Conservation (phyloP, 2,329 filamentous ascomycete genomes). For the Diaporthe sp. region DNA sequence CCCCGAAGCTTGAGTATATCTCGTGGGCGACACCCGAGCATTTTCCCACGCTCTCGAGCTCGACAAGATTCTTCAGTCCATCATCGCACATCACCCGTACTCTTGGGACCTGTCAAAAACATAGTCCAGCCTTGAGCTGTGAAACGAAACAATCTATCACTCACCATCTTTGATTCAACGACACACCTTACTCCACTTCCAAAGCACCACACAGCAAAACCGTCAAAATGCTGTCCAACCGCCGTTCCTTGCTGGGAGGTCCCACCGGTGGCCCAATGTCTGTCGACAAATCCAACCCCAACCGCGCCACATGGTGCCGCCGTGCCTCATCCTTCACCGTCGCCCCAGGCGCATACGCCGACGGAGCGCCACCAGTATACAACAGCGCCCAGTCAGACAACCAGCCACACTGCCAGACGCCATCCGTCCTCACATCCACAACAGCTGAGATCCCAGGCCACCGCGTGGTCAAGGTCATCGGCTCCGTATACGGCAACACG, state of each 20-base stretch:
- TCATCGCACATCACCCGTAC: slow-evolving; percentile 15
- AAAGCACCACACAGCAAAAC: not conserved
- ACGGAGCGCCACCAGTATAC: slow-evolving; percentile 6
- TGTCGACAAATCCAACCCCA: slow-evolving; percentile 29
- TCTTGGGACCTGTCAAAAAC: slow-evolving; percentile 24
- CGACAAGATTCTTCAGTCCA: slow-evolving; percentile 18
- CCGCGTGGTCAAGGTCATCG: slow-evolving; percentile 65
- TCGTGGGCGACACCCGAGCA: slow-evolving; percentile 6
- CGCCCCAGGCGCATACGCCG: slow-evolving; percentile 3
- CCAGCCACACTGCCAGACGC: slow-evolving; percentile 19
- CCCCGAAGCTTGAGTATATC: slow-evolving; percentile 35
- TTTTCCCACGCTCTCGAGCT: not conserved
- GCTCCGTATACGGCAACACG: slow-evolving; percentile 62
- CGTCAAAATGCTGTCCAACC: slow-evolving; percentile 34
- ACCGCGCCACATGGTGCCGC: slow-evolving; percentile 30
- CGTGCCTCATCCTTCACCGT: slow-evolving; percentile 34
- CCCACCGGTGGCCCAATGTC: slow-evolving; percentile 24
- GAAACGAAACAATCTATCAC: slow-evolving; percentile 18
- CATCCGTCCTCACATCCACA: slow-evolving; percentile 34
- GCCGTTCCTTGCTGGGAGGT: slow-evolving; percentile 31
- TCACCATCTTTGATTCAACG: slow-evolving; percentile 1
- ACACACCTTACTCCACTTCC: not conserved
- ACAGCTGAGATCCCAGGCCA: slow-evolving; percentile 64
- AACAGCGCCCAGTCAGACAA: not conserved
- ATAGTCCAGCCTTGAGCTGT: not conserved